These are phyloP conservation scores for Bipolaris oryzae DNA, from an alignment of 2,329 filamentous ascomycete species.

Conservation along the genomic window DNA sequence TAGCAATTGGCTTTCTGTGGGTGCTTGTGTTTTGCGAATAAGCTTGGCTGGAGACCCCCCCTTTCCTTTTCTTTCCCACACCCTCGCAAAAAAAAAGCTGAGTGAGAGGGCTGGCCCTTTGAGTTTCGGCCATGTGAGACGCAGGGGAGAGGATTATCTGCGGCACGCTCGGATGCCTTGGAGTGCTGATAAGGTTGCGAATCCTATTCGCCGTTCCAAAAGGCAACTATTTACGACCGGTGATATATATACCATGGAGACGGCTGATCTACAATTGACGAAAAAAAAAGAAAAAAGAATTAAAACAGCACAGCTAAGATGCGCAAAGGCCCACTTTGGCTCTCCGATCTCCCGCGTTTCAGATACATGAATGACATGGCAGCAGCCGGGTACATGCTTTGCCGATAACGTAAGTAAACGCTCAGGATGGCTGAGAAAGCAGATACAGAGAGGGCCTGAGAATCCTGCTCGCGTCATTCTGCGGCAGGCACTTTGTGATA, in stretches of 20 bases:
- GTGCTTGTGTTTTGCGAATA: background rate
- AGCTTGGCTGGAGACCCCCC: background rate
- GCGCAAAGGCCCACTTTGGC: background rate
- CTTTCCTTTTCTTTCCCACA: background rate
- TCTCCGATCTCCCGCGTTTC: slow-evolving; percentile 6
- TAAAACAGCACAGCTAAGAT: background rate
- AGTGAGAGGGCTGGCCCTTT: too few relatives aligned
- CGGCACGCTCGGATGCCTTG: background rate
- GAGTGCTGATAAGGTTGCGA: background rate
- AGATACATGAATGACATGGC: slow-evolving; percentile 3
- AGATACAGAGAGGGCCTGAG: background rate
- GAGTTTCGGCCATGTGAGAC: background rate
- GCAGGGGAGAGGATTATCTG: background rate
- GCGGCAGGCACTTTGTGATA: slow-evolving; percentile 9
- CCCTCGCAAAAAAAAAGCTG: background rate
- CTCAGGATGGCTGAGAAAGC: background rate
- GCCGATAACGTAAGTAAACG: background rate
- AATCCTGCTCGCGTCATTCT: slow-evolving; percentile 2
- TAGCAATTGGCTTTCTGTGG: background rate
- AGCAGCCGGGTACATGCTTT: slow-evolving; percentile 4
- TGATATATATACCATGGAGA: background rate
- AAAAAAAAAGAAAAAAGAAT: background rate
- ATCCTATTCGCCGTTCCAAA: background rate
- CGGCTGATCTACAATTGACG: background rate
- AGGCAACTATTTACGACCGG: background rate